These are phyloP conservation scores for Excoecaria agallocha DNA, from an alignment of 345 rosid species.

Conservation along the genomic window DNA sequence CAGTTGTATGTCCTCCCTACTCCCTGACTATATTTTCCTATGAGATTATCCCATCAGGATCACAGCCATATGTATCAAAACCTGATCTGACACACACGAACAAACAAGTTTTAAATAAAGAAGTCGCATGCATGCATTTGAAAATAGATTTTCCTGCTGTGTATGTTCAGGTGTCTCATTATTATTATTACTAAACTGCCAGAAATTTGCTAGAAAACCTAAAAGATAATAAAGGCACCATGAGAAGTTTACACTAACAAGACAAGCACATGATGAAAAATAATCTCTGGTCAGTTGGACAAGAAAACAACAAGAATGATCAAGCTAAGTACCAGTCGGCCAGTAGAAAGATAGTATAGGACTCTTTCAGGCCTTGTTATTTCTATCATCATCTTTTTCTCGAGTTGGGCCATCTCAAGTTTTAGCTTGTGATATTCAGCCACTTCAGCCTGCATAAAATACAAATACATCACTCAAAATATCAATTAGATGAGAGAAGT, in stretches of 20 bases:
- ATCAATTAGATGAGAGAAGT: slow-evolving; percentile 6
- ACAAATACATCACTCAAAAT: not conserved
- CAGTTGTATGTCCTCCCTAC: not conserved
- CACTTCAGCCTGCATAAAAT: slow-evolving; percentile 61
- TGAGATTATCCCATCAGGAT: not conserved
- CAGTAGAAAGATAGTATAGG: slow-evolving; percentile 84
- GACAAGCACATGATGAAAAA: not conserved
- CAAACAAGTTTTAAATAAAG: not conserved
- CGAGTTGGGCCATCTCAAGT: slow-evolving; percentile 74
- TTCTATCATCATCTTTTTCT: slow-evolving; percentile 90
- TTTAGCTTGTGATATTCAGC: slow-evolving; percentile 88
- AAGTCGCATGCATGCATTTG: not conserved
- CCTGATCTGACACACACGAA: not conserved
- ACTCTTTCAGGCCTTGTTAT: slow-evolving; percentile 94
- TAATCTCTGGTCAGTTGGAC: not conserved
- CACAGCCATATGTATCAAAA: not conserved
- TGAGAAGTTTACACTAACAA: not conserved
- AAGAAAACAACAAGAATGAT: not conserved
- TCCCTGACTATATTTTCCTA: too few relatives aligned
- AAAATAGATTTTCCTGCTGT: not conserved
- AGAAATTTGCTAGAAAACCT: not conserved
- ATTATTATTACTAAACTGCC: too few relatives aligned
- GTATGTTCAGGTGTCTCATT: not conserved
- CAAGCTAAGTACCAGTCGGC: slow-evolving; percentile 67
- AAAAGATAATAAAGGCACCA: not conserved